A percentile compares a stretch with the other conserved stretches of the same genome.
Conservation (phyloP, 2,329 filamentous ascomycete species). For the Aspergillus sp. region DNA sequence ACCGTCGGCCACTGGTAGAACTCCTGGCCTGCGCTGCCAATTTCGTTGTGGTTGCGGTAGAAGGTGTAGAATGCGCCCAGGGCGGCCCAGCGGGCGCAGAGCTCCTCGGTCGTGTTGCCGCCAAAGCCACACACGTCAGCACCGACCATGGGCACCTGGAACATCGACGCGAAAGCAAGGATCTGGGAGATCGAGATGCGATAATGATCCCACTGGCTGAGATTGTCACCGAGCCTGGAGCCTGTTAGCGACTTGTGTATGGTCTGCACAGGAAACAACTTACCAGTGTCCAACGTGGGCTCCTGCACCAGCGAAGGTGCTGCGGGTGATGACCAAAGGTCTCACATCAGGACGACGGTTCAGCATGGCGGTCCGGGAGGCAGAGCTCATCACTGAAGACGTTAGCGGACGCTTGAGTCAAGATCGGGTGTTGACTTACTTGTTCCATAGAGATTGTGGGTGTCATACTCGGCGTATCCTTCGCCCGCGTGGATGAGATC, state of each 20-base stretch:
- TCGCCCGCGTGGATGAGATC: slow-evolving; percentile 64
- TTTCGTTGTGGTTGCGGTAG: slow-evolving; percentile 69
- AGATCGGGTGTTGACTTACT: slow-evolving; percentile 35
- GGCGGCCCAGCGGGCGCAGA: slow-evolving; percentile 73
- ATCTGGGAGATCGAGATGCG: slow-evolving; percentile 58
- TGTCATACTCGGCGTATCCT: slow-evolving; percentile 68
- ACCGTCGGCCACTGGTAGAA: slow-evolving; percentile 69
- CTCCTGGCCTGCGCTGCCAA: slow-evolving; percentile 59
- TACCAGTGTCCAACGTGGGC: slow-evolving; percentile 55
- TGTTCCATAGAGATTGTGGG: slow-evolving; percentile 72
- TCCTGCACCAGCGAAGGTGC: slow-evolving; percentile 72
- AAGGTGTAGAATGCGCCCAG: slow-evolving; percentile 73
- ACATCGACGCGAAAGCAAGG: slow-evolving; percentile 61
- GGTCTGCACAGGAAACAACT: not conserved
- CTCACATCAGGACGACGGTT: slow-evolving; percentile 61
- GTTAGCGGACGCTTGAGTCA: slow-evolving; percentile 1
- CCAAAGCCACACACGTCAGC: slow-evolving; percentile 77
- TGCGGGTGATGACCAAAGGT: slow-evolving; percentile 71
- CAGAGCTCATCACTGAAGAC: slow-evolving; percentile 63
- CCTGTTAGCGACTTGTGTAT: not conserved
- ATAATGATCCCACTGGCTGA: slow-evolving; percentile 58
- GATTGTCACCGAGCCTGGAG: slow-evolving; percentile 59
- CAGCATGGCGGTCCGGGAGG: slow-evolving; percentile 65
- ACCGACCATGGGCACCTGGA: slow-evolving; percentile 66
- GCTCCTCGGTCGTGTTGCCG: slow-evolving; percentile 61